Percentiles rank a stretch among this genome's conserved stretches.
phyloP scores from a whole-genome alignment of 768 basidiomycete genomes.

The Amylocystis lapponica region DNA sequence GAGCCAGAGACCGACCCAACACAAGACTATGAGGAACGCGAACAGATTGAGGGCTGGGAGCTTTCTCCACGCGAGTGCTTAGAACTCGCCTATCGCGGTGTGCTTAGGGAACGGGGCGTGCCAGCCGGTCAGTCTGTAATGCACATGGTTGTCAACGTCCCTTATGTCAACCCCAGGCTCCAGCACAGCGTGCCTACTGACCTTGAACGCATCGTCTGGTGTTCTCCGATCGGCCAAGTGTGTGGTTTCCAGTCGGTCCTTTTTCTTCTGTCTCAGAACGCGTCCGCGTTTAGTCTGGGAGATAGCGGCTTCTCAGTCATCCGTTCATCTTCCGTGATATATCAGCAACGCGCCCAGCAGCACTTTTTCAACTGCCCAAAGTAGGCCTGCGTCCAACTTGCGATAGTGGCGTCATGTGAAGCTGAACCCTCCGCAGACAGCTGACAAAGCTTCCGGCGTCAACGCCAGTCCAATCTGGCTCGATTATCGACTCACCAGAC shows the following conservation, averaged over 20 bases:
- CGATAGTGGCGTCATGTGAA: neutral
- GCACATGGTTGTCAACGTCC: too few species aligned
- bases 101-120: conserved; percentile 58
- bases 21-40: conserved; percentile 61
- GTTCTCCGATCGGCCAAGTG: conserved; percentile 75
- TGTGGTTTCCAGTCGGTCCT: too few species aligned
- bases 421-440: conserved; percentile 21
- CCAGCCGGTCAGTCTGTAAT: conserved; percentile 17
- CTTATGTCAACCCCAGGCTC: conserved; percentile 49
- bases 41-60: conserved; percentile 63
- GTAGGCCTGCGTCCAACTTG: conserved; percentile 36
- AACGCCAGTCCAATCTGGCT: conserved; percentile 15
- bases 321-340: conserved; percentile 57
- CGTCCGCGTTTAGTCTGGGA: conserved; percentile 66
- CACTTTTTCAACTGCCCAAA: conserved; percentile 43
- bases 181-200: conserved; percentile 77
- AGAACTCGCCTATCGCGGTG: conserved; percentile 64
- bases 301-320: conserved; percentile 75
- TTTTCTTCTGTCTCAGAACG: too few species aligned
- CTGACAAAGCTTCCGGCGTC: conserved; percentile 29
- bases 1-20: conserved; percentile 80
- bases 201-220: conserved; percentile 69
- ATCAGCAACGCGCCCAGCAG: conserved; percentile 38
- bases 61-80: conserved; percentile 66
- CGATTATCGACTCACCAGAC: conserved; percentile 32